These are phyloP conservation scores for Ceratobasidium sp. DNA, from an alignment of 1,284 basidiomycete species.

Conservation along the genomic window DNA sequence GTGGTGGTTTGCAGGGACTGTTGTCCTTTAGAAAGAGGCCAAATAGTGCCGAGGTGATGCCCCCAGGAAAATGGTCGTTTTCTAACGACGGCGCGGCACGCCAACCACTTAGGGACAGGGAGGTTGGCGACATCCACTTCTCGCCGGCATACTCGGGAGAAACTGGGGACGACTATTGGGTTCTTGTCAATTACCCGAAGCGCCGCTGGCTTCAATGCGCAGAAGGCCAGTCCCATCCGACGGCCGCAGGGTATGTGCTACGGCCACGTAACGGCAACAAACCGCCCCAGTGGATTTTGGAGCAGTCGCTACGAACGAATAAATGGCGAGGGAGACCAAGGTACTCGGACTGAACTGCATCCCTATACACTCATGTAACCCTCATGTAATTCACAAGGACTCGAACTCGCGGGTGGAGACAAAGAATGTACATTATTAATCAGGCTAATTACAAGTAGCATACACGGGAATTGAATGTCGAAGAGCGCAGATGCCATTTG, in stretches of 20 bases:
- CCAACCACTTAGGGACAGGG: neutral
- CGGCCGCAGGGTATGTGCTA: neutral
- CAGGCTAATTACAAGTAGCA: no score
- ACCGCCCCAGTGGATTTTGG: neutral
- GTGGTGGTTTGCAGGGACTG: neutral
- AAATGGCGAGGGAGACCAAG: neutral
- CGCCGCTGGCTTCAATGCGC: neutral
- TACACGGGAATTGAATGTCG: no score
- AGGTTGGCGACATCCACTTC: neutral
- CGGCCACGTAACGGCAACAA: neutral
- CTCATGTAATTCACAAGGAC: no score
- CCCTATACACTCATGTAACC: no score
- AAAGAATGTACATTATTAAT: no score
- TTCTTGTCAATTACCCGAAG: neutral
- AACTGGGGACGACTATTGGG: neutral
- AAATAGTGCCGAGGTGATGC: neutral
- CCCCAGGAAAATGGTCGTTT: neutral
- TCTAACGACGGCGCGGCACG: neutral
- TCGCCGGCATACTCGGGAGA: neutral
- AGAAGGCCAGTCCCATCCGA: neutral
- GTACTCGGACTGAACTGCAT: no score
- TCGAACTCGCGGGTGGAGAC: no score
- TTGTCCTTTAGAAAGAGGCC: constrained; percentile 1
- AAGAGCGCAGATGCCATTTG: no score
- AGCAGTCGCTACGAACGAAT: neutral